Evolutionary conservation across 164 flowering plant genomes (phyloP), one percentile per base, ranked within the genome.

Genomic region (Santalum album): DNA sequence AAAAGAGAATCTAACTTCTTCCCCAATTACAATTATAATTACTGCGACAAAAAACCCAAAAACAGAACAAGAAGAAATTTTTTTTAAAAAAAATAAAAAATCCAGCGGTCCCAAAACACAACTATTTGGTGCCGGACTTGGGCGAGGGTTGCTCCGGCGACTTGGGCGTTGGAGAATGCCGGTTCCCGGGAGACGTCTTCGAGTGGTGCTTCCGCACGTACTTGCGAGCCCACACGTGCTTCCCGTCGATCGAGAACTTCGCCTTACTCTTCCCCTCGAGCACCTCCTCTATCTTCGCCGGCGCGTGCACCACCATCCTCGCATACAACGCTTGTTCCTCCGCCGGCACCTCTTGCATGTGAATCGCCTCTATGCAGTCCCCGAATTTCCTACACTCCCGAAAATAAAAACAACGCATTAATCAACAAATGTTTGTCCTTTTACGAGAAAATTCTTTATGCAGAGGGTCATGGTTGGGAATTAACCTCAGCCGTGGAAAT

Each of bases 141-240:
- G n/a, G n/a, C n/a, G n/a, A n/a, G n/a, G n/a, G n/a, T n/a, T n/a
- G n/a, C 34, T 29, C 9, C 34, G 34, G 6, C 34, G 34, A 9
- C 4, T 4, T 29, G 6, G 34, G 16, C 4, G 42, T 38, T 16
- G 42, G 42, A 38, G 42, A 38, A 38, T 3, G 12, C 17, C 14
- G 42, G 16, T 15, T 12, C 14, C 42, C 15, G 14, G 42, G 42
- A 9, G 69, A 51, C 0, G 66, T 34, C 16, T 24, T 42, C 7
- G 50, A 17, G 36, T 18, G 62, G 36, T 29, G 34, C 55, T 59
- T 78, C 2, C 59, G 63, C 1, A 78, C 73, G 46, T 58, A 83
- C 23, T 72, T 77, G 18, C 86, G 43, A 0, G 72, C 79, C 80
- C 86, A 75, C 5, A 72, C 79, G 48, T 81, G 86, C 53, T 83